Conservation (phyloP, 768 basidiomycete species). For the Amyloporia xantha region DNA sequence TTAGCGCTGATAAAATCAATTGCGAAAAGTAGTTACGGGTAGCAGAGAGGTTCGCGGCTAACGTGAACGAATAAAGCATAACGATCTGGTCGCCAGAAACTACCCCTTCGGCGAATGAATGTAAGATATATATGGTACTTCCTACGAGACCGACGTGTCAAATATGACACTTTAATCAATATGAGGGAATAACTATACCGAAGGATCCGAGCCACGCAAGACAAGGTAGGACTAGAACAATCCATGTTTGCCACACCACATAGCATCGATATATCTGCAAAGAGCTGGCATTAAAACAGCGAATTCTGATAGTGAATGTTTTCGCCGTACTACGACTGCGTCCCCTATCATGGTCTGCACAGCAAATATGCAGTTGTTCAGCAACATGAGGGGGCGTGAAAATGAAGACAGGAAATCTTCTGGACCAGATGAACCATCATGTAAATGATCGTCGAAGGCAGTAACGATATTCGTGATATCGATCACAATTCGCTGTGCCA, state of each 20-base stretch:
- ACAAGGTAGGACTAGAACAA: background rate
- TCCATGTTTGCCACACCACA: background rate
- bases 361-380: background rate
- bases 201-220: background rate
- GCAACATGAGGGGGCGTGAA: background rate
- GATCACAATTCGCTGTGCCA: background rate
- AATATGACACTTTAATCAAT: background rate
- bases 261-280: conserved; percentile 2
- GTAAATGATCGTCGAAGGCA: background rate
- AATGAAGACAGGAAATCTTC: background rate
- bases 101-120: background rate
- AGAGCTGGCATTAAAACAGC: background rate
- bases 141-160: too few species aligned
- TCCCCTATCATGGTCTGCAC: background rate
- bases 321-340: background rate
- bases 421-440: background rate
- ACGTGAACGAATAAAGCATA: background rate
- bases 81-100: background rate
- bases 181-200: background rate
- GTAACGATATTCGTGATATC: background rate
- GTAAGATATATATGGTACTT: background rate
- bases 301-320: background rate
- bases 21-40: background rate
- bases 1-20: too few species aligned
- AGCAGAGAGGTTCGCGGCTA: background rate